These are phyloP conservation scores for Xylaria sp. DNA, from an alignment of 2,329 filamentous ascomycete genomes.

Conservation along the genomic window DNA sequence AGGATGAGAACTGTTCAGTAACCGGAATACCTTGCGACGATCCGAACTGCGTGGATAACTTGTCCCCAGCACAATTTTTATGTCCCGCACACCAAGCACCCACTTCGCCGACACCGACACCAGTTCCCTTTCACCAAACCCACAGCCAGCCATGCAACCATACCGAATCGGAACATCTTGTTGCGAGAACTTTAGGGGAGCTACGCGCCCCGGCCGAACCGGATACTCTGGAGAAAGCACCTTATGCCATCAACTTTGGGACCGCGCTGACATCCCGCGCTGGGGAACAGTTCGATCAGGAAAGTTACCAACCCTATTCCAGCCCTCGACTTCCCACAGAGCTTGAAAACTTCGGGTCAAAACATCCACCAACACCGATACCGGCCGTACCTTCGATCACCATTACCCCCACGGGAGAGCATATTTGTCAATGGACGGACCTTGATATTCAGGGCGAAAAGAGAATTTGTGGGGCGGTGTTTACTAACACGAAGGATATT, in stretches of 20 bases:
- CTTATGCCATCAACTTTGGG: slow-evolving; percentile 30
- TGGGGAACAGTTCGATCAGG: slow-evolving; percentile 30
- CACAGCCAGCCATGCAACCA: slow-evolving; percentile 45
- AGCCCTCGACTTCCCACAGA: slow-evolving; percentile 20
- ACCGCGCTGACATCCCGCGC: slow-evolving; percentile 31
- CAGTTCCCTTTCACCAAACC: slow-evolving; percentile 10
- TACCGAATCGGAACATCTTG: slow-evolving; percentile 49
- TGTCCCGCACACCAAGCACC: slow-evolving; percentile 6
- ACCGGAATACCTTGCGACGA: slow-evolving; percentile 47
- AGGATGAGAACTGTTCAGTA: slow-evolving; percentile 46
- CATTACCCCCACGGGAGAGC: slow-evolving; percentile 8
- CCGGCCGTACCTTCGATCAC: slow-evolving; percentile 14
- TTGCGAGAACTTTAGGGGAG: slow-evolving; percentile 46
- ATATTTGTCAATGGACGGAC: slow-evolving; percentile 46
- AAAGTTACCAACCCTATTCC: slow-evolving; percentile 28
- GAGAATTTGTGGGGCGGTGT: slow-evolving; percentile 43
- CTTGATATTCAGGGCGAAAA: slow-evolving; percentile 25
- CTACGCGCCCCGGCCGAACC: slow-evolving; percentile 42
- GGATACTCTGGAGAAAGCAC: slow-evolving; percentile 31
- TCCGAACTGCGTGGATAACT: slow-evolving; percentile 42
- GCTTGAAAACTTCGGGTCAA: slow-evolving; percentile 12
- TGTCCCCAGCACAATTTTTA: slow-evolving; percentile 15
- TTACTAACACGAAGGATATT: slow-evolving; percentile 41
- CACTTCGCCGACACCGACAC: not conserved
- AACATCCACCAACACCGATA: slow-evolving; percentile 4